Conservation (phyloP, 2,329 filamentous ascomycete genomes). For the Monilinia laxa region DNA sequence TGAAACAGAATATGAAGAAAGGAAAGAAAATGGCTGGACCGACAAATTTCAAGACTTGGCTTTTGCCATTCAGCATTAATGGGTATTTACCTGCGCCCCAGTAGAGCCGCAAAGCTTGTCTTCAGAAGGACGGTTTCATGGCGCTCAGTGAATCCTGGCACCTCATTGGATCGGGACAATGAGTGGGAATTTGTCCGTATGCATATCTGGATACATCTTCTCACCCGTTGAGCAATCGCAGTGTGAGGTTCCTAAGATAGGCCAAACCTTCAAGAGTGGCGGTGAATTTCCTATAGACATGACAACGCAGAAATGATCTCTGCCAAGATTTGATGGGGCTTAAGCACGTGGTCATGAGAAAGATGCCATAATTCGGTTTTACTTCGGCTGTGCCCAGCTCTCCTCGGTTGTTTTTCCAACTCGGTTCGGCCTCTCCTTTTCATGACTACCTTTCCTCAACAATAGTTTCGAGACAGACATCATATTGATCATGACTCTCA, state of each 20-base stretch:
- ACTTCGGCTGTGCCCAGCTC: background rate
- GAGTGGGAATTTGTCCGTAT: background rate
- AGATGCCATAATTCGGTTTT: background rate
- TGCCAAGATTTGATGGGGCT: conserved; percentile 1
- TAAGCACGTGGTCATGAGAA: background rate
- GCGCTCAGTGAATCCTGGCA: background rate
- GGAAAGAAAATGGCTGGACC: conserved; percentile 12
- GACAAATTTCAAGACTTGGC: background rate
- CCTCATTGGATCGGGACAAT: conserved; percentile 7
- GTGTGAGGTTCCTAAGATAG: background rate
- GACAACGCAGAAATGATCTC: conserved; percentile 9
- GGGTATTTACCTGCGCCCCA: conserved; percentile 1
- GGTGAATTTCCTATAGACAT: conserved; percentile 12
- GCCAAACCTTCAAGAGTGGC: conserved; percentile 6
- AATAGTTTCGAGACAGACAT: too few species aligned
- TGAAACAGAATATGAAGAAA: conserved; percentile 6
- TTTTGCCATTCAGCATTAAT: background rate
- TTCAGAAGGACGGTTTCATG: conserved; percentile 1
- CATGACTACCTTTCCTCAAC: background rate
- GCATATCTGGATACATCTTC: conserved; percentile 5
- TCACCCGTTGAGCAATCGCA: background rate
- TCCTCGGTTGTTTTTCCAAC: background rate
- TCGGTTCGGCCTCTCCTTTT: background rate
- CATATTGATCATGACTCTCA: too few species aligned
- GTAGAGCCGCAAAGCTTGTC: conserved; percentile 9